A percentile compares a stretch with the other conserved stretches of the same genome.
phyloP scores from a whole-genome alignment of 2,329 filamentous ascomycete genomes.

The Arachnopeziza araneosa region DNA sequence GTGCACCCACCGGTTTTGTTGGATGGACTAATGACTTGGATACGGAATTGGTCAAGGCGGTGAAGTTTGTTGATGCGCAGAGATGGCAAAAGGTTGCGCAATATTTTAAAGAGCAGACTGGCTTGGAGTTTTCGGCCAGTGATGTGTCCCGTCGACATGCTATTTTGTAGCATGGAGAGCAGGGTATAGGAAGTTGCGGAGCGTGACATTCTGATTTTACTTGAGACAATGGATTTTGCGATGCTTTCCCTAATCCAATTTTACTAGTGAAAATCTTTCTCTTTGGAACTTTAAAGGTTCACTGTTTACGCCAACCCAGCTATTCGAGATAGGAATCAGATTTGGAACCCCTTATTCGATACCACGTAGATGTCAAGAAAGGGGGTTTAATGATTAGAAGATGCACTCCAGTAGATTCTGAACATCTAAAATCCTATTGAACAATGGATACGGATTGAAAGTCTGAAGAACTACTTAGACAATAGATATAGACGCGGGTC shows the following conservation, averaged over 20 bases:
- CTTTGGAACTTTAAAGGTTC: too few species aligned
- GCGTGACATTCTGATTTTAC: not conserved
- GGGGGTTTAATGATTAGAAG: too few species aligned
- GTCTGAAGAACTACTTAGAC: not conserved
- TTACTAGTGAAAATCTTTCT: too few species aligned
- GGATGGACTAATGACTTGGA: constrained; percentile 20
- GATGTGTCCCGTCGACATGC: not conserved
- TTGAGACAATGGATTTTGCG: not conserved
- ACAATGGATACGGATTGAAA: too few species aligned
- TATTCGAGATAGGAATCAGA: too few species aligned
- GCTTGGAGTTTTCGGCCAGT: not conserved
- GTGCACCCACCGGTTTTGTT: not conserved
- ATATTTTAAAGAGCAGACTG: constrained; percentile 11
- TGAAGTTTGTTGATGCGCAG: constrained; percentile 13
- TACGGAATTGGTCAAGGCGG: constrained; percentile 11
- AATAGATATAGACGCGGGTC: not conserved
- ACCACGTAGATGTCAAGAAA: too few species aligned
- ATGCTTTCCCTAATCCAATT: not conserved
- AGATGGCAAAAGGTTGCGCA: constrained; percentile 22
- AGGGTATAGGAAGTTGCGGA: too few species aligned
- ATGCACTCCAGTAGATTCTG: too few species aligned
- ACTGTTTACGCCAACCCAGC: too few species aligned
- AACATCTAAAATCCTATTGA: too few species aligned
- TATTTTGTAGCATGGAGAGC: not conserved
- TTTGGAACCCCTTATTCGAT: too few species aligned